Percentiles rank a stretch among this genome's conserved stretches.
phyloP scores from a whole-genome alignment of 2,329 filamentous ascomycete genomes.

The Dothistroma pini region DNA sequence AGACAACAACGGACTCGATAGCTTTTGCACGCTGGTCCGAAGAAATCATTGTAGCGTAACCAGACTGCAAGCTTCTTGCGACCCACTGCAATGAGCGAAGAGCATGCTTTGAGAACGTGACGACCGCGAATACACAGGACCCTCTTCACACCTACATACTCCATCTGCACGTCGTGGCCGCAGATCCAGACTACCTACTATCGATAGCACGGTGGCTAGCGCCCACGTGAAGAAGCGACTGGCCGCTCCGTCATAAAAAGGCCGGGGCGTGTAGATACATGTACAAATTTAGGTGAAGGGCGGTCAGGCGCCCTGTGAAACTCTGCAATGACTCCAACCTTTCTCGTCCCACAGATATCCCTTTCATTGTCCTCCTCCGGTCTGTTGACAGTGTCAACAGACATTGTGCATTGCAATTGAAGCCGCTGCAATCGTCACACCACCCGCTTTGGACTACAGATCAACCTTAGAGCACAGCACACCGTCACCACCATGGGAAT shows the following conservation, averaged over 20 bases:
- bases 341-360: background rate
- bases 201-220: background rate
- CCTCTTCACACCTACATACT: too few relatives aligned
- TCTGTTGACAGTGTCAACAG: background rate
- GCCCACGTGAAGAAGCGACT: background rate
- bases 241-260: background rate
- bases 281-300: too few relatives aligned
- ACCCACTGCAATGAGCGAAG: too few relatives aligned
- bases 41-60: too few relatives aligned
- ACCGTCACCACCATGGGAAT: slow-evolving; percentile 15
- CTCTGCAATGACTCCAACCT: background rate
- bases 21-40: too few relatives aligned
- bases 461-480: background rate
- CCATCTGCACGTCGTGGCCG: too few relatives aligned
- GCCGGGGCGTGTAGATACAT: too few relatives aligned
- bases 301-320: background rate
- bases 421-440: background rate
- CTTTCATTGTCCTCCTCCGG: background rate
- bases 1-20: too few relatives aligned
- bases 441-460: background rate
- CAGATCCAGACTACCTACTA: background rate
- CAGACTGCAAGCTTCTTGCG: too few relatives aligned
- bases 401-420: background rate
- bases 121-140: too few relatives aligned
- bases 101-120: too few relatives aligned